A percentile compares a stretch with the other conserved stretches of the same genome.
These are phyloP conservation scores for Saccharomycopsis vini DNA, from an alignment of 805 yeast species.

Conservation along the genomic window DNA sequence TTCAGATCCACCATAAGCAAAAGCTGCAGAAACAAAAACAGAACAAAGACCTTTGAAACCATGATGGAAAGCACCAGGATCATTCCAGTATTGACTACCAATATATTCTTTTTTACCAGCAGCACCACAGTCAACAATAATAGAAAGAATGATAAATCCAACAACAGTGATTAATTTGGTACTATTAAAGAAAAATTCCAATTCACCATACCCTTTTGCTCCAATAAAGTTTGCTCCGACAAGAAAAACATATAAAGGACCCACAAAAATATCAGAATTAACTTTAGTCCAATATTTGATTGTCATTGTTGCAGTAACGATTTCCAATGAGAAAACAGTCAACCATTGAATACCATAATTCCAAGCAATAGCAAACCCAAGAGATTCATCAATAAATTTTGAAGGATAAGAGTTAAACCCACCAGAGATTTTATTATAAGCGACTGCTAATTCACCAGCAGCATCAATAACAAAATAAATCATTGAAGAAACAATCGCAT, in stretches of 20 bases:
- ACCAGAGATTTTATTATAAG: constrained; percentile 32
- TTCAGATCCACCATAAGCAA: constrained; percentile 62
- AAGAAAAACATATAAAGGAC: constrained; percentile 40
- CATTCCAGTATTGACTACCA: constrained; percentile 40
- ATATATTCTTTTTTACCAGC: constrained; percentile 36
- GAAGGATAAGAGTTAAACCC: constrained; percentile 33
- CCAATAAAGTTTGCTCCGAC: constrained; percentile 43
- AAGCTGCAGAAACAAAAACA: constrained; percentile 51
- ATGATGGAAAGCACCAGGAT: constrained; percentile 60
- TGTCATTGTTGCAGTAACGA: constrained; percentile 47
- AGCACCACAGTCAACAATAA: constrained; percentile 39
- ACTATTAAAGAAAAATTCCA: constrained; percentile 38
- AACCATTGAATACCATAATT: constrained; percentile 50
- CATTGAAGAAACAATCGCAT: constrained; percentile 46
- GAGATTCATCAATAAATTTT: constrained; percentile 37
- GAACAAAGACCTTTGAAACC: constrained; percentile 47
- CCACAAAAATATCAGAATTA: constrained; percentile 40
- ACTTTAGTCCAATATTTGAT: constrained; percentile 43
- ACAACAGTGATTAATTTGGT: constrained; percentile 40
- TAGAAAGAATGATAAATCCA: constrained; percentile 47
- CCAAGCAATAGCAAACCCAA: constrained; percentile 58
- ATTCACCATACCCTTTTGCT: constrained; percentile 29
- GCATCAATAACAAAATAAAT: constrained; percentile 51
- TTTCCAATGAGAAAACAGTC: constrained; percentile 44
- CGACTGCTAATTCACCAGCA: constrained; percentile 48